Percentiles rank a stretch among this genome's conserved stretches.
Evolutionary conservation across 75 land plant species (phyloP).

Genomic region (Larix kaempferi): DNA sequence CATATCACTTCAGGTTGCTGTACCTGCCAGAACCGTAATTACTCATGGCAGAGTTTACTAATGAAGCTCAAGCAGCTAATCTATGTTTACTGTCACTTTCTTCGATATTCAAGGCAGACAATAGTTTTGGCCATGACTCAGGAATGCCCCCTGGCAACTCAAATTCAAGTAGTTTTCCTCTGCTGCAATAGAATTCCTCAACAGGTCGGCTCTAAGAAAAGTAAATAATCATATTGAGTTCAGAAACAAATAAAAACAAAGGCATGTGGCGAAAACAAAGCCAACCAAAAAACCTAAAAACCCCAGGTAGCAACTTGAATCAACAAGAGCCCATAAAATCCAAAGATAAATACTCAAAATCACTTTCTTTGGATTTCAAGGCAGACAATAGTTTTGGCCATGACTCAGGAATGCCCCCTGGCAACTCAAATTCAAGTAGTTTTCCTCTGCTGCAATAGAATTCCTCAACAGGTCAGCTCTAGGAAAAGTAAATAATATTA

Average conservation of each 20-base stretch:
- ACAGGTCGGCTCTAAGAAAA: conserved; percentile 74
- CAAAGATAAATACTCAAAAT: not conserved
- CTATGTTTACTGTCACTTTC: conserved; percentile 37
- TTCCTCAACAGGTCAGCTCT: no score
- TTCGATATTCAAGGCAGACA: conserved; percentile 53
- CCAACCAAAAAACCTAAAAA: not conserved
- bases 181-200: conserved; percentile 74
- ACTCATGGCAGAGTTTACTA: not conserved
- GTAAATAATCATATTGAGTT: not conserved
- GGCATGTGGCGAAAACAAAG: not conserved
- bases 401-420: no score
- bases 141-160: conserved; percentile 84
- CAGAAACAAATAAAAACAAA: not conserved
- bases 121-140: conserved; percentile 85
- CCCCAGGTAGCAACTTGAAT: not conserved
- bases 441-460: no score
- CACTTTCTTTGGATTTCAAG: no score
- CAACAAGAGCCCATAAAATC: not conserved
- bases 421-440: no score
- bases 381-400: no score
- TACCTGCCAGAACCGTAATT: not conserved
- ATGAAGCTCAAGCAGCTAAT: conserved; percentile 36
- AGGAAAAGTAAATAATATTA: no score
- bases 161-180: conserved; percentile 76
- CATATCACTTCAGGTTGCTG: not conserved